A percentile compares a stretch with the other conserved stretches of the same genome.
Evolutionary conservation across 2,329 filamentous ascomycete genomes (phyloP).

Genomic region (Stemphylium vesicarium): DNA sequence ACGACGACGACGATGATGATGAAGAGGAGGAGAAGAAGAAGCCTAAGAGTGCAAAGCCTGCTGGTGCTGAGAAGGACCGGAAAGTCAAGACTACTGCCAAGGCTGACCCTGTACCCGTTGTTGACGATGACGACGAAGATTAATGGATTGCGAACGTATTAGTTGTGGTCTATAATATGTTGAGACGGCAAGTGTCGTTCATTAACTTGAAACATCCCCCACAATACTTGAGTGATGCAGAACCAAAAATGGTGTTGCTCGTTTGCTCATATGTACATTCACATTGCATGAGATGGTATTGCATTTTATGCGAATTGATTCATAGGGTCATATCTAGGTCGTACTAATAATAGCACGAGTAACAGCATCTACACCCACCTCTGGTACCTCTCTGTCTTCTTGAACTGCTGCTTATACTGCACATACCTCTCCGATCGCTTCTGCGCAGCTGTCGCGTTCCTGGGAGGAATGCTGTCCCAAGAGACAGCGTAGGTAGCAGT

Average conservation of each 20-base stretch:
- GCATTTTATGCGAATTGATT: neutral
- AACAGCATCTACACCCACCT: constrained; percentile 21
- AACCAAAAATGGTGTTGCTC: no score
- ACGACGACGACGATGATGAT: constrained; percentile 42
- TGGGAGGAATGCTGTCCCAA: constrained; percentile 40
- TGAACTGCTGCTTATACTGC: constrained; percentile 26
- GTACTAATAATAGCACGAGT: neutral
- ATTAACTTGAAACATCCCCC: no score
- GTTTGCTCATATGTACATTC: neutral
- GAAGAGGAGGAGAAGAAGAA: constrained; percentile 47
- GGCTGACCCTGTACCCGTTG: constrained; percentile 40
- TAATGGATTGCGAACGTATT: neutral
- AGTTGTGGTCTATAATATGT: neutral
- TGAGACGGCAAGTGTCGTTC: neutral
- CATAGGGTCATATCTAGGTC: neutral
- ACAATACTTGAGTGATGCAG: no score
- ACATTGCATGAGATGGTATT: neutral
- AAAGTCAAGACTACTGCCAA: constrained; percentile 41
- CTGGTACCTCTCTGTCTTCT: constrained; percentile 31
- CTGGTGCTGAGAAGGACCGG: constrained; percentile 42
- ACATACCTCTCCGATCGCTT: constrained; percentile 29
- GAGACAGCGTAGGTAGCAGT: constrained; percentile 44
- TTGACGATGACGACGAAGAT: constrained; percentile 40
- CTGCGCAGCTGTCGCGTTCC: constrained; percentile 29
- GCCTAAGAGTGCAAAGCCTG: constrained; percentile 45